Percentiles rank a stretch among this genome's conserved stretches.
These are phyloP conservation scores for Xylaria sp. DNA, from an alignment of 495 filamentous ascomycete species.

Conservation along the genomic window DNA sequence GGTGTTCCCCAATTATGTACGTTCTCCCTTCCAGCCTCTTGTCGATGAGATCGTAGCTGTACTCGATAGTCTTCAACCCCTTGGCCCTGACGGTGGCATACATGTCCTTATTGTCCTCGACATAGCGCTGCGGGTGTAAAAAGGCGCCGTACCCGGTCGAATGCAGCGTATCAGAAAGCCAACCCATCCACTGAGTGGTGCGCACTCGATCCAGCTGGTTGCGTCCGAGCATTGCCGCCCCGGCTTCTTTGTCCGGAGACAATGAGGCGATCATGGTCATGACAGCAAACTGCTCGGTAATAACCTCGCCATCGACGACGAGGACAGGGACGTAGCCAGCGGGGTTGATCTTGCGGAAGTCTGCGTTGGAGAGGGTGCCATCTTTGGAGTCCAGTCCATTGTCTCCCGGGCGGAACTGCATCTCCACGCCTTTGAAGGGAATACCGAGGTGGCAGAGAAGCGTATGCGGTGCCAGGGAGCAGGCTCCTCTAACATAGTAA, in stretches of 20 bases:
- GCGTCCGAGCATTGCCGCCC: slow-evolving; percentile 38
- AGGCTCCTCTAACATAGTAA: slow-evolving; percentile 41
- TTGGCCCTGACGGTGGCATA: slow-evolving; percentile 31
- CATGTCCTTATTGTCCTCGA: slow-evolving; percentile 34
- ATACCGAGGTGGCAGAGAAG: slow-evolving; percentile 41
- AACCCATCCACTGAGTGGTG: slow-evolving; percentile 50
- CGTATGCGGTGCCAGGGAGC: slow-evolving; percentile 46
- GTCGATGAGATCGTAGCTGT: slow-evolving; percentile 40
- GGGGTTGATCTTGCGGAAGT: slow-evolving; percentile 43
- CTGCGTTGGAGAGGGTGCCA: slow-evolving; percentile 29
- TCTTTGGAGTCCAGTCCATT: slow-evolving; percentile 21
- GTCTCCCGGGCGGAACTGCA: background rate
- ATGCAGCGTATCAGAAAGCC: slow-evolving; percentile 49
- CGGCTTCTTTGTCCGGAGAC: slow-evolving; percentile 32
- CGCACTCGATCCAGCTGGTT: slow-evolving; percentile 40
- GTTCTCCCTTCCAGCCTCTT: slow-evolving; percentile 18
- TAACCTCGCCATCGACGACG: slow-evolving; percentile 37
- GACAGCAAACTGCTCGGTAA: slow-evolving; percentile 49
- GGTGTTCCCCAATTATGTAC: slow-evolving; percentile 40
- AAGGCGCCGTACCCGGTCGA: slow-evolving; percentile 35
- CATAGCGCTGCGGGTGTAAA: slow-evolving; percentile 36
- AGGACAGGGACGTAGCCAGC: slow-evolving; percentile 44
- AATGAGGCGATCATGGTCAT: slow-evolving; percentile 39
- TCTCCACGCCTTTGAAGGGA: slow-evolving; percentile 30
- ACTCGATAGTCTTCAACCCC: slow-evolving; percentile 30